A percentile compares a stretch with the other conserved stretches of the same genome.
These are phyloP conservation scores for Pterocarpus santalinus DNA, from an alignment of 306 rosid genomes.

Conservation along the genomic window DNA sequence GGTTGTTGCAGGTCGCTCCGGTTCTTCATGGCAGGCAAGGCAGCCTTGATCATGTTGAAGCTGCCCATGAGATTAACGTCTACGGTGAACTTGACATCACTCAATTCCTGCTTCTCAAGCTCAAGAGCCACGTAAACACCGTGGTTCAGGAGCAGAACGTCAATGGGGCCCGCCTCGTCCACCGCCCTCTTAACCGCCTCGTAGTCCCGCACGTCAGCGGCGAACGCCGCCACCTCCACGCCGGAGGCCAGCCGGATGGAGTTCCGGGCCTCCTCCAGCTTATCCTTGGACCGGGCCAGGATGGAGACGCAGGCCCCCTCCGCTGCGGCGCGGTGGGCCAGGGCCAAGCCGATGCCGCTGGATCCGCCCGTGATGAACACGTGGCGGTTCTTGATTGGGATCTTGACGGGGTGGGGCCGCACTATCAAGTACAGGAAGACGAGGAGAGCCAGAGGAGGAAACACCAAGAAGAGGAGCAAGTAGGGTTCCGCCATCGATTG, in stretches of 20 bases:
- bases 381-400: constrained; percentile 86
- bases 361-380: constrained; percentile 97
- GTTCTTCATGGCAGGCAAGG: constrained; percentile 71
- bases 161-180: constrained; percentile 79
- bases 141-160: constrained; percentile 79
- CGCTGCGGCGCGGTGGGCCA: constrained; percentile 81
- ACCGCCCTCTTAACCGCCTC: constrained; percentile 67
- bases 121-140: constrained; percentile 79
- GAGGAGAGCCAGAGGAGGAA: constrained; percentile 61
- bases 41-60: constrained; percentile 86
- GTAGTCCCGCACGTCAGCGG: constrained; percentile 82
- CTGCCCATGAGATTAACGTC: constrained; percentile 85
- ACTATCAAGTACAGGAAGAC: constrained; percentile 61
- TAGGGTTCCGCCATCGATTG: constrained; percentile 60
- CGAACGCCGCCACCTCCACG: constrained; percentile 64
- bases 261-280: constrained; percentile 76
- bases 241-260: constrained; percentile 75
- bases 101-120: constrained; percentile 78
- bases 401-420: constrained; percentile 72
- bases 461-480: constrained; percentile 51
- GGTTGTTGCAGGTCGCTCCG: constrained; percentile 63
- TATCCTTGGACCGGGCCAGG: constrained; percentile 72
- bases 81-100: constrained; percentile 76
- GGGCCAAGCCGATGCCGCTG: constrained; percentile 93
- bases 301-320: constrained; percentile 91